Base-by-base conservation (phyloP, 106 monocot genomes). In the Gastrodia elata region DNA sequence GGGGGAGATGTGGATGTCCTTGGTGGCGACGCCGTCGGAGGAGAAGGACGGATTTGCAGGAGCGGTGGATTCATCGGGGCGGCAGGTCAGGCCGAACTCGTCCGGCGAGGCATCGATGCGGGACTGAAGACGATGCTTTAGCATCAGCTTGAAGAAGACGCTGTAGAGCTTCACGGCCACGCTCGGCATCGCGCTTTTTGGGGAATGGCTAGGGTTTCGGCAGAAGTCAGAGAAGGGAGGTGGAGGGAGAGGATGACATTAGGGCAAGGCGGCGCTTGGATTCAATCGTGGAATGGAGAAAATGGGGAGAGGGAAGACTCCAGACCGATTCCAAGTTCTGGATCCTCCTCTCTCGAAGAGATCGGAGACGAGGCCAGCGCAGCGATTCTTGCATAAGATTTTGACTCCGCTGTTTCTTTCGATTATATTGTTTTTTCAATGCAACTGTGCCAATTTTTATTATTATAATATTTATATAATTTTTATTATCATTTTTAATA, bases 1-100 rank as follows among this genome's bases (percentile, higher is more conserved):
- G 64, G 92, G 96, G 77, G 92, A 89, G 71, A 92, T 89, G 84
- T 96, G 95, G 76, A 96, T 89, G 81, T 91, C 91, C 72, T 87
- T 91, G 57, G 91, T 91, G 55, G 91, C 91, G 64, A 87, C 83
- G 61, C 87, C 85, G 73, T 87, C 91, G 56, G 82, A 8, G 65
- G 41, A 34, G 78, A 87, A 87, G 65, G 81, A 79, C 30, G 91
- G 85, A 68, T 81, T 80, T 36, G 91, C 78, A 8, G 84, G 71
- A 40, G 74, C 85, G 30, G 76, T 58, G 24, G 87, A 36, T 56
- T 91, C 87, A 13, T 91, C 91, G 36, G 91, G 78, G 33, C 87
- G 87, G 68, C 77, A 83, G 18, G 91, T 79, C 48, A 87, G 64
- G 70, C 85, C 91, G 75, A 85, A 87, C 33, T 16, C 38, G 38